phyloP scores from a whole-genome alignment of 2,329 filamentous ascomycete genomes.

The Fusarium nygamai region DNA sequence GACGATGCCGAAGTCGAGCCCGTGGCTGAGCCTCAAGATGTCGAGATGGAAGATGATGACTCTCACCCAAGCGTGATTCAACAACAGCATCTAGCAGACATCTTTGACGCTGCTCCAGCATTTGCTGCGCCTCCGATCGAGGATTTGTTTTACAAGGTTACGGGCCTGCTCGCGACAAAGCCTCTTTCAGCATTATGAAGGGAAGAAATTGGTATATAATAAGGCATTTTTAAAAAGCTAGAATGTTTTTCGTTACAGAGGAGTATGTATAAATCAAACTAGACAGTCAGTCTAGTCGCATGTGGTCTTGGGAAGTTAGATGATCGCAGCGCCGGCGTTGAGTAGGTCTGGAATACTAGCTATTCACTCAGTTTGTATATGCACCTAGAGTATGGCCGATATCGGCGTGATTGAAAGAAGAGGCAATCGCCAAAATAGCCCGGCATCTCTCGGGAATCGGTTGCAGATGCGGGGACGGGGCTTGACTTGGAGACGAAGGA shows the following conservation, averaged over 20 bases:
- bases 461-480: slow-evolving; percentile 26
- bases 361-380: slow-evolving; percentile 8
- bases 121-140: slow-evolving; percentile 77
- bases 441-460: slow-evolving; percentile 25
- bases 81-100: slow-evolving; percentile 72
- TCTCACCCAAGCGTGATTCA: slow-evolving; percentile 70
- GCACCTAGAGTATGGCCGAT: slow-evolving; percentile 15
- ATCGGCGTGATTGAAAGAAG: slow-evolving; percentile 18
- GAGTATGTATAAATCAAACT: slow-evolving; percentile 30
- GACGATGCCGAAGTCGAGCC: slow-evolving; percentile 52
- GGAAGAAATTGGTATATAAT: slow-evolving; percentile 26
- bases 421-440: slow-evolving; percentile 28
- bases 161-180: slow-evolving; percentile 67
- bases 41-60: slow-evolving; percentile 58
- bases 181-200: slow-evolving; percentile 49
- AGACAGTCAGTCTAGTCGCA: slow-evolving; percentile 26
- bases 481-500: slow-evolving; percentile 12
- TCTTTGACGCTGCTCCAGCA: slow-evolving; percentile 75
- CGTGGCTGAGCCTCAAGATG: slow-evolving; percentile 54
- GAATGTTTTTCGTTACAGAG: slow-evolving; percentile 14
- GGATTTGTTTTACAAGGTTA: slow-evolving; percentile 80
- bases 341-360: slow-evolving; percentile 25
- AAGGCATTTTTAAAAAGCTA: slow-evolving; percentile 13
- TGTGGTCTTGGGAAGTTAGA: slow-evolving; percentile 10
- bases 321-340: slow-evolving; percentile 30